Evolutionary conservation across 176 grass and related monocot species (phyloP).

Genomic region (Zoysia pacifica): DNA sequence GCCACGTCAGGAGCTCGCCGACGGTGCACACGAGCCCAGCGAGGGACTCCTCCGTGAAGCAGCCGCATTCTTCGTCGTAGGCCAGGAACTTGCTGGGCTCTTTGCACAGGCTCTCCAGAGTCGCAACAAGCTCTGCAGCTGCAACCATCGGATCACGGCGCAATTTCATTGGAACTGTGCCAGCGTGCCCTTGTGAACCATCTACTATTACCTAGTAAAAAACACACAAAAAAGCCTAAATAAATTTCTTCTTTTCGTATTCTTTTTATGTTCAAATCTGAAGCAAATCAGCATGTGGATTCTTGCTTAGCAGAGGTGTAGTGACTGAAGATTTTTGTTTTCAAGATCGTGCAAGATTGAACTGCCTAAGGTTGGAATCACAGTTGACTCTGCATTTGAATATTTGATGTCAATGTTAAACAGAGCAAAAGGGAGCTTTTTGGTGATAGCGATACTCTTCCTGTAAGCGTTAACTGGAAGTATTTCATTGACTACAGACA

Average conservation of each 20-base stretch:
- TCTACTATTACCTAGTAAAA: constrained; percentile 67
- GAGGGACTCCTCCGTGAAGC: constrained; percentile 65
- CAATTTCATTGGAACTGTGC: constrained; percentile 95
- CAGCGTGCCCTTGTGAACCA: constrained; percentile 90
- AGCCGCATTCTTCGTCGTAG: constrained; percentile 60
- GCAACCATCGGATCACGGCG: constrained; percentile 92
- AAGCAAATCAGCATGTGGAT: not conserved
- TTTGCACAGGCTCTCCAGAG: constrained; percentile 82
- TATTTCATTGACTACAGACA: not conserved
- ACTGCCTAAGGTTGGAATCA: not conserved
- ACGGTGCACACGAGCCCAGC: constrained; percentile 93
- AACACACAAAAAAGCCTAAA: not conserved
- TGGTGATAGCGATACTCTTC: not conserved
- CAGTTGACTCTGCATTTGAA: not conserved
- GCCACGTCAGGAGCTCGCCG: constrained; percentile 81
- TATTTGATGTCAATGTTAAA: not conserved
- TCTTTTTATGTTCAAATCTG: not conserved
- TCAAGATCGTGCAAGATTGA: not conserved
- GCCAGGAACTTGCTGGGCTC: constrained; percentile 61
- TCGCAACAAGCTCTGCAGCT: constrained; percentile 88
- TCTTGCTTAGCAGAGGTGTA: not conserved
- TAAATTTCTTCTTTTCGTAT: not conserved
- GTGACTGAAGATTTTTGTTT: not conserved
- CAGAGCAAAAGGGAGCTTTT: constrained; percentile 6
- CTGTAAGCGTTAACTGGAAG: not conserved